A percentile compares a stretch with the other conserved stretches of the same genome.
Conservation (phyloP, 2,329 filamentous ascomycete species). For the Chrysoporthe deuterocubensis region DNA sequence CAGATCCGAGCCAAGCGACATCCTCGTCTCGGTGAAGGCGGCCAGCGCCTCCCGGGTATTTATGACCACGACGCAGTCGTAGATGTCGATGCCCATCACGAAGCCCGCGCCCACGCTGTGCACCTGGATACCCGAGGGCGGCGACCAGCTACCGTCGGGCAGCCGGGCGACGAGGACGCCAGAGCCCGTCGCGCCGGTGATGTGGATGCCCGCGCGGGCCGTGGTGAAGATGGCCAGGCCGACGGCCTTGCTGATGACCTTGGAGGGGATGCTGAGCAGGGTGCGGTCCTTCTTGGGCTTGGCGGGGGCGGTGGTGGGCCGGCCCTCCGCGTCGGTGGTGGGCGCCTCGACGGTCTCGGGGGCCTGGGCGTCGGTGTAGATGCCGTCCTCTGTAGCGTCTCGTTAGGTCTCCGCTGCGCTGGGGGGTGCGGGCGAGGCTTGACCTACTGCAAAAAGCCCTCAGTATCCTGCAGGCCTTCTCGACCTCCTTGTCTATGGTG, state of each 20-base stretch:
- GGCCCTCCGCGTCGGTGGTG: conserved; percentile 32
- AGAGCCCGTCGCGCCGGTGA: conserved; percentile 69
- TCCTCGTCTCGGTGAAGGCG: conserved; percentile 75
- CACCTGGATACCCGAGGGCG: conserved; percentile 80
- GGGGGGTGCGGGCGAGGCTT: too few relatives aligned
- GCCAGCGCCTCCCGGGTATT: conserved; percentile 77
- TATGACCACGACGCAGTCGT: conserved; percentile 87
- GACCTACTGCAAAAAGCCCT: conserved; percentile 80
- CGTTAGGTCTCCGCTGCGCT: conserved; percentile 29
- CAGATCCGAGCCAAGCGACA: conserved; percentile 78
- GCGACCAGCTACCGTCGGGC: conserved; percentile 73
- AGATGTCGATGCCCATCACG: conserved; percentile 81
- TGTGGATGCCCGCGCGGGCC: conserved; percentile 67
- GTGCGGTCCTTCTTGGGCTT: conserved; percentile 50
- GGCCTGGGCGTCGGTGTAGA: conserved; percentile 46
- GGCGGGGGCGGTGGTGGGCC: conserved; percentile 35
- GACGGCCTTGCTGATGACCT: conserved; percentile 67
- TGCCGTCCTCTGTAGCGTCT: conserved; percentile 52
- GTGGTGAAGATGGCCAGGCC: conserved; percentile 76
- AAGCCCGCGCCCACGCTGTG: conserved; percentile 82
- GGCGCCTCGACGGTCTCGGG: conserved; percentile 33
- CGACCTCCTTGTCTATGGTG: conserved; percentile 83
- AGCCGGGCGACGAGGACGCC: conserved; percentile 67
- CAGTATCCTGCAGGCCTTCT: conserved; percentile 86
- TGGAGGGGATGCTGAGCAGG: conserved; percentile 57